Base-by-base conservation (phyloP, 176 grass and related monocot species). In the Lolium rigidum region DNA sequence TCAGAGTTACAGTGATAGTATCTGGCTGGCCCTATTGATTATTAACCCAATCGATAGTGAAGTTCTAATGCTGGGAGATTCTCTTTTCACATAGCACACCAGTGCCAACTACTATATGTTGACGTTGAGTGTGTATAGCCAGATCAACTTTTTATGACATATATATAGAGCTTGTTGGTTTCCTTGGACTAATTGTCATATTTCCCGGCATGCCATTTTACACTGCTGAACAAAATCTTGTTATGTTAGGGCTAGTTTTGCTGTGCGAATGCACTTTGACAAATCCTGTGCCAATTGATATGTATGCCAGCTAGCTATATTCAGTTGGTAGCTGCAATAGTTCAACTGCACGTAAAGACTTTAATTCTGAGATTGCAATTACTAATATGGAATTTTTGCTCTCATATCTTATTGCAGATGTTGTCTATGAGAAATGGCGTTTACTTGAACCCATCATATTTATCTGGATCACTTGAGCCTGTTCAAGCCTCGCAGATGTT, bases 341-440 rank as follows among this genome's bases (percentile, higher is more conserved):
- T 35, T 67, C 52, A 60, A 70, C 50, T 77, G 50, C 25, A 74
- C 10, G 10, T n/a, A 12, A n/a, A 11, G 44, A 11, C 11, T n/a
- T 70, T 4, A 11, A 37, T 58, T 21, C 57, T 13, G 57, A 26
- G 62, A 57, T 56, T 89, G 46, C 12, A 72, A 18, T 22, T 20
- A 41, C 5, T 63, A 11, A 74, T 44, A 22, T 68, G 15, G 65
- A 59, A 10, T 43, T 41, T 44, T 47, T 12, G 50, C 13, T 76
- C 35, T 66, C 38, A 24, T n/a, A 52, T 84, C 39, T 58, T 80
- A 10, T 80, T 49, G 12, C 86, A 98, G 96, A 98, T 98, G 90
- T 20, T 98, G 48, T 95, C 96, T 58, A 91, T 98, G 96, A 90
- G 93, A 92, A 95, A 98, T 48, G 93, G 93, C 50, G 82, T 98